Evolutionary conservation across 176 grass and related monocot species (phyloP), one percentile per base, ranked within the genome.

Genomic region (Calamus simplicifolius): DNA sequence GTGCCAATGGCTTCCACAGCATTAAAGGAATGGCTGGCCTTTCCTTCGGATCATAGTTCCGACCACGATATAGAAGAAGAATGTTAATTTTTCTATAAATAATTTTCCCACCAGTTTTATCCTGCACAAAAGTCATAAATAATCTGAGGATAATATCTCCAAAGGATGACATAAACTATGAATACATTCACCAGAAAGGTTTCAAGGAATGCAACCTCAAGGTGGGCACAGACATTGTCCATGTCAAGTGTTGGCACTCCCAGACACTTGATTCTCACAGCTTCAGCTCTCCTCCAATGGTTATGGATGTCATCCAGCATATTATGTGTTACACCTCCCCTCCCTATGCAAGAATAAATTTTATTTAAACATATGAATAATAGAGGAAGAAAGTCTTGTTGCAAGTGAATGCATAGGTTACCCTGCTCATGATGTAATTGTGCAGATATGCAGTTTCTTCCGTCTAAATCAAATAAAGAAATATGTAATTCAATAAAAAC

Each of bases 231-330:
- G 51, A 89, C 73, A 50, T 79, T 85, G 64, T 85, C 61, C 78
- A 90, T 85, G 72, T 90, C 78, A 43, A 90, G 66, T 54, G 87
- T 90, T 73, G 87, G 71, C 43, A 82, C 87, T 27, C 87, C 87
- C 19, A 90, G 60, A 30, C 87, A 90, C 77, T 90, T 90, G 58
- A 90, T 82, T 64, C 82, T 90, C 12, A 85, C 68, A 4, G 78
- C 87, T 69, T 90, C 87, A 76, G 72, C 82, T 43, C 82, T 69
- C 68, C 75, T 85, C 78, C 87, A 90, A 54, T 85, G 79, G 26
- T 85, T 90, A 66, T 85, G 87, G 64, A 90, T 82, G 75, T 90
- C 87, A 67, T 90, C 75, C 1, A 90, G 68, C 87, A 85, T 79
- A 72, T 90, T 90, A 73, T 90, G 87, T 4, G 82, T 82, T 16